Evolutionary conservation across 2,329 filamentous ascomycete species (phyloP), one percentile per base, ranked within the genome.

Genomic region (Beauveria asiatica): DNA sequence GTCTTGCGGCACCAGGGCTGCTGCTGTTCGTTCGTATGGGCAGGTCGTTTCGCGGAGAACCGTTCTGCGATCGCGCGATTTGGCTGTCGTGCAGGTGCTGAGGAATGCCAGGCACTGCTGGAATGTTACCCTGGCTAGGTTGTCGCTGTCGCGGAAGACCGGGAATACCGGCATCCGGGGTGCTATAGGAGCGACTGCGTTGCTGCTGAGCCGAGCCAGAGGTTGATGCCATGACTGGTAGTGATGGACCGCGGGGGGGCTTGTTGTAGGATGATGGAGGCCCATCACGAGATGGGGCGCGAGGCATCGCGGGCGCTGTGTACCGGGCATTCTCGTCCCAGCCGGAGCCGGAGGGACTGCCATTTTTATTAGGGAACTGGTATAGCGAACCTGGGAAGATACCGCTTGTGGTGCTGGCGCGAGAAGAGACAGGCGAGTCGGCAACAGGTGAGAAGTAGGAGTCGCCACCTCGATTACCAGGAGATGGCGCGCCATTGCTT

Each of bases 371-470:
- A 56, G 91, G 87, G 68, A 96, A 95, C 1, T 86, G 84, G 64
- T 81, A 83, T 3, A 73, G 72, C n/a, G 74, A 73, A 1, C 73
- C 69, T 1, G 73, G 70, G 67, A 92, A 95, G 70, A 92, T 86
- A 50, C 86, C 84, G 45, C 89, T 91, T 5, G 89, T 82, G 1
- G 85, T 85, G 70, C 89, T 92, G 8, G 88, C 87, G 54, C 90
- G 82, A 25, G 87, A 87, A 16, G 88, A 90, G 48, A 85, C 85
- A 10, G 90, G 89, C 0, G 89, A 91, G 59, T 97, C 92, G 39
- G 81, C 83, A 2, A 87, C 82, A 0, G 94, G 94, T 0, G 93
- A 97, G 73, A 99, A 99, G 74, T 97, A 97, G 3, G 92, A 97
- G 61, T 92, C 90, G n/a, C 79, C 83, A 41, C 77, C 79, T 56